Percentiles rank a stretch among this genome's conserved stretches.
Conservation (phyloP, 805 yeast genomes). For the Grigorovia yakushimaensis region DNA sequence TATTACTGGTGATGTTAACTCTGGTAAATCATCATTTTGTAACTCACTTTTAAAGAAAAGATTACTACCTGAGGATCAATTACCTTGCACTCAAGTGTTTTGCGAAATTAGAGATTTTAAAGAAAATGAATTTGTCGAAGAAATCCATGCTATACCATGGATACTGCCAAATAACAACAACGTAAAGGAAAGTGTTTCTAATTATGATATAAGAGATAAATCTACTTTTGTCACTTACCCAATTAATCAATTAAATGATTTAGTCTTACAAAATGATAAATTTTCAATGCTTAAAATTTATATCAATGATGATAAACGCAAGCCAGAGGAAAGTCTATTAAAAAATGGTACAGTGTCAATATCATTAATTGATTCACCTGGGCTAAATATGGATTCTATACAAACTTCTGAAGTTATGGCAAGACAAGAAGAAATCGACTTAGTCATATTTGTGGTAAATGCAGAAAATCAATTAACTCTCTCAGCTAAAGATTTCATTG, state of each 20-base stretch:
- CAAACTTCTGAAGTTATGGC: slow-evolving; percentile 93
- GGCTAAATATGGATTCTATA: slow-evolving; percentile 83
- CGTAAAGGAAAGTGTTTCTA: slow-evolving; percentile 19
- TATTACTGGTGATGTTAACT: slow-evolving; percentile 92
- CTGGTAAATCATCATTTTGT: slow-evolving; percentile 95
- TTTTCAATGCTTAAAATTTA: slow-evolving; percentile 72
- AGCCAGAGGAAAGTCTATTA: slow-evolving; percentile 61
- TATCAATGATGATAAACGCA: slow-evolving; percentile 52
- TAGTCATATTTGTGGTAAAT: slow-evolving; percentile 90
- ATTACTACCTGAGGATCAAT: slow-evolving; percentile 89
- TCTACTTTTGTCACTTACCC: slow-evolving; percentile 51
- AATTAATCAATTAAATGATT: slow-evolving; percentile 48
- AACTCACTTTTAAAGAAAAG: slow-evolving; percentile 74
- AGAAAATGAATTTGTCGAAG: slow-evolving; percentile 67
- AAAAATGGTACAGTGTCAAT: slow-evolving; percentile 89
- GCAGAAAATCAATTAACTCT: slow-evolving; percentile 94
- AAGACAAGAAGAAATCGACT: slow-evolving; percentile 92
- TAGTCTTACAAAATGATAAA: slow-evolving; percentile 65
- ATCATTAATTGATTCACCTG: slow-evolving; percentile 93
- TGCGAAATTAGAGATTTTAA: slow-evolving; percentile 86
- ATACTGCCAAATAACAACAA: slow-evolving; percentile 11
- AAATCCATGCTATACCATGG: slow-evolving; percentile 78
- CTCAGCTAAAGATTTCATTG: slow-evolving; percentile 87
- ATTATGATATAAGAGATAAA: slow-evolving; percentile 40
- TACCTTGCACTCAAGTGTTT: slow-evolving; percentile 93